These are phyloP conservation scores for Paecilomyces variotii DNA, from an alignment of 2,329 filamentous ascomycete genomes.

Conservation along the genomic window DNA sequence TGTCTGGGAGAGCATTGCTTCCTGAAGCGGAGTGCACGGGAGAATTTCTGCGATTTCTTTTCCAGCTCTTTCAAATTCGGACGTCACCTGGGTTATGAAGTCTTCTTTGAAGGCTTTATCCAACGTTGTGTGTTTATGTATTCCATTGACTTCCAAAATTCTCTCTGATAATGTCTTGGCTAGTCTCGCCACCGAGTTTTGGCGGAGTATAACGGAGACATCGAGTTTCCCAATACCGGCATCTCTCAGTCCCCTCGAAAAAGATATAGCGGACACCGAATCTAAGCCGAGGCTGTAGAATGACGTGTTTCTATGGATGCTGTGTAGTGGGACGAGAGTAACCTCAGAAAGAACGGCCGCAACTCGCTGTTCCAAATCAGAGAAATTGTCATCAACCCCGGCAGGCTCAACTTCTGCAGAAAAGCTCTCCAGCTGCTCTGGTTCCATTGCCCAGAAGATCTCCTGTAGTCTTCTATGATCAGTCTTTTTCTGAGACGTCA, in stretches of 20 bases:
- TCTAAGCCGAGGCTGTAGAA: constrained; percentile 75
- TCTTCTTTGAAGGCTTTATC: constrained; percentile 13
- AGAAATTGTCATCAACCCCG: constrained; percentile 39
- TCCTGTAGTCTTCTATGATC: constrained; percentile 50
- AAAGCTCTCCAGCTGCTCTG: constrained; percentile 38
- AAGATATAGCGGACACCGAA: constrained; percentile 69
- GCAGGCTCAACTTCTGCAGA: constrained; percentile 19
- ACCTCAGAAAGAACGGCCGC: constrained; percentile 47
- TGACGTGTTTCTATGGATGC: constrained; percentile 58
- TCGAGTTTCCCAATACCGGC: constrained; percentile 44
- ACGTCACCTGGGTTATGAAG: constrained; percentile 22
- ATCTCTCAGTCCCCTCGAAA: constrained; percentile 52
- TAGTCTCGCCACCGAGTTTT: constrained; percentile 58
- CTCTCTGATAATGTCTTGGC: constrained; percentile 23
- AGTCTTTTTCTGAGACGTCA: constrained; percentile 67
- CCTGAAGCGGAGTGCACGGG: constrained; percentile 80
- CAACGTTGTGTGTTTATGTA: background rate
- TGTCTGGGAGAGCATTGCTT: constrained; percentile 68
- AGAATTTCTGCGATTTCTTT: constrained; percentile 49
- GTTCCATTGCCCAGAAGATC: constrained; percentile 41
- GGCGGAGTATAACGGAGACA: constrained; percentile 62
- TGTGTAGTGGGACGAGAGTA: constrained; percentile 37
- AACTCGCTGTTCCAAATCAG: constrained; percentile 49
- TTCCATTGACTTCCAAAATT: background rate
- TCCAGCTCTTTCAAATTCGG: constrained; percentile 23